Evolutionary conservation across 495 filamentous ascomycete species (phyloP).

Genomic region (Baudoinia panamericana): DNA sequence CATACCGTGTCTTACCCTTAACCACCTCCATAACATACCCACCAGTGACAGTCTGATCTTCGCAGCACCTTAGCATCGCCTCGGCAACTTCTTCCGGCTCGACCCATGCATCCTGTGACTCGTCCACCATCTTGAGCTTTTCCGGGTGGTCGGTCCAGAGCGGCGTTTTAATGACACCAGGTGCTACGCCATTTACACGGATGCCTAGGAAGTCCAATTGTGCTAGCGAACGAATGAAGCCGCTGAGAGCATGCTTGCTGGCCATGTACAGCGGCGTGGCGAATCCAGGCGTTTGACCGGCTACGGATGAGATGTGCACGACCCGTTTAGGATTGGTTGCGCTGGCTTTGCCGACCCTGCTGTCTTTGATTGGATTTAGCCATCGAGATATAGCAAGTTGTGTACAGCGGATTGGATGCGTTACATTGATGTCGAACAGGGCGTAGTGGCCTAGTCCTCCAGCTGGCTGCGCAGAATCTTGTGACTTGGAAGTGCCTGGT

Average conservation of each 20-base stretch:
- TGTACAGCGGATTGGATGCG: constrained; percentile 54
- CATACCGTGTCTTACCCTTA: constrained; percentile 39
- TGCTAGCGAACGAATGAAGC: constrained; percentile 43
- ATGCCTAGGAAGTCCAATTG: constrained; percentile 43
- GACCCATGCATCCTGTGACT: constrained; percentile 43
- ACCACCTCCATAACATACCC: constrained; percentile 47
- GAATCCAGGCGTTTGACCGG: constrained; percentile 42
- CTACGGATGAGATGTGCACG: constrained; percentile 49
- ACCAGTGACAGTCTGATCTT: constrained; percentile 32
- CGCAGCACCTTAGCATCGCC: constrained; percentile 48
- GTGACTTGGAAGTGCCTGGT: constrained; percentile 37
- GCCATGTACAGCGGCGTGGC: constrained; percentile 46
- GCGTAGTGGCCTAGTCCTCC: constrained; percentile 38
- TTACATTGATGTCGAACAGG: constrained; percentile 52
- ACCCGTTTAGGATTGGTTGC: constrained; percentile 37
- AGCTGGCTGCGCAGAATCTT: constrained; percentile 29
- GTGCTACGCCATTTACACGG: constrained; percentile 51
- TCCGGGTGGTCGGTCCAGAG: constrained; percentile 58
- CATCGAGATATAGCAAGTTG: constrained; percentile 53
- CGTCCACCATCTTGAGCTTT: constrained; percentile 44
- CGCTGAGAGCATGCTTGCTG: constrained; percentile 49
- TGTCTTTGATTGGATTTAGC: constrained; percentile 26
- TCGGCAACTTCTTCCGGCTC: constrained; percentile 51
- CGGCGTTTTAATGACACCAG: constrained; percentile 52
- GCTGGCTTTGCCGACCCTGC: constrained; percentile 25